Conservation (phyloP, 108 stramenopile species). For the Cylindrotheca closterium region DNA sequence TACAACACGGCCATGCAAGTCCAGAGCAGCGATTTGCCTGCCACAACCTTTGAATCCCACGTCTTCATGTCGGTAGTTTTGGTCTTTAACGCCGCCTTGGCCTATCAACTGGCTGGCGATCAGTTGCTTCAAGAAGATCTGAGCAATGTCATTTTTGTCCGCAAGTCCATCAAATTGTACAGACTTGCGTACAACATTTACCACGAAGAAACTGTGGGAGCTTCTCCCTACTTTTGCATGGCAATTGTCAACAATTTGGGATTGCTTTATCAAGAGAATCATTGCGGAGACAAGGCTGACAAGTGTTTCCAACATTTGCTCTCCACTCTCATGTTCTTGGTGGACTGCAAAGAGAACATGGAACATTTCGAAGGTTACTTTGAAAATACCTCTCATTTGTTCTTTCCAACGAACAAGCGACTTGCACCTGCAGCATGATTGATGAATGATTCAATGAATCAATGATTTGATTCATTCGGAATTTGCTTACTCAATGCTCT, state of each 20-base stretch:
- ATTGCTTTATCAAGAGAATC: conserved; percentile 5
- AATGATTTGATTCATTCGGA: conserved; percentile 3
- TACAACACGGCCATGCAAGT: too few species aligned
- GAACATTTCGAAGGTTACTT: conserved; percentile 20
- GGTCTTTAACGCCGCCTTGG: conserved; percentile 9
- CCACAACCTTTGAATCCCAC: too few species aligned
- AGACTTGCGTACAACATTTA: conserved; percentile 10
- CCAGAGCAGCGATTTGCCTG: too few species aligned
- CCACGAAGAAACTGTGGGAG: not conserved
- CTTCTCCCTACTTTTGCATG: conserved; percentile 7
- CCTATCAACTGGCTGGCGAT: conserved; percentile 7
- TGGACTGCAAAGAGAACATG: conserved; percentile 8
- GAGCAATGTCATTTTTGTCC: not conserved
- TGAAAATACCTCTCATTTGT: conserved; percentile 9
- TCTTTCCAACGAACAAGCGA: not conserved
- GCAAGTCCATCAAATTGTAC: conserved; percentile 20
- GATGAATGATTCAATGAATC: not conserved
- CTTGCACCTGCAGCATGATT: conserved; percentile 5
- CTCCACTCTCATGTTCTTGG: conserved; percentile 26
- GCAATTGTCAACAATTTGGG: conserved; percentile 33
- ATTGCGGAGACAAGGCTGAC: conserved; percentile 4
- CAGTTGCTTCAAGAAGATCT: not conserved
- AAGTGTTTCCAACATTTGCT: conserved; percentile 32
- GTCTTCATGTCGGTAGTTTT: conserved; percentile 1
- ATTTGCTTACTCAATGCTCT: too few species aligned